Percentiles rank a stretch among this genome's conserved stretches.
Conservation (phyloP, 139 green algal genomes). For the Spirogloea muscicola region DNA sequence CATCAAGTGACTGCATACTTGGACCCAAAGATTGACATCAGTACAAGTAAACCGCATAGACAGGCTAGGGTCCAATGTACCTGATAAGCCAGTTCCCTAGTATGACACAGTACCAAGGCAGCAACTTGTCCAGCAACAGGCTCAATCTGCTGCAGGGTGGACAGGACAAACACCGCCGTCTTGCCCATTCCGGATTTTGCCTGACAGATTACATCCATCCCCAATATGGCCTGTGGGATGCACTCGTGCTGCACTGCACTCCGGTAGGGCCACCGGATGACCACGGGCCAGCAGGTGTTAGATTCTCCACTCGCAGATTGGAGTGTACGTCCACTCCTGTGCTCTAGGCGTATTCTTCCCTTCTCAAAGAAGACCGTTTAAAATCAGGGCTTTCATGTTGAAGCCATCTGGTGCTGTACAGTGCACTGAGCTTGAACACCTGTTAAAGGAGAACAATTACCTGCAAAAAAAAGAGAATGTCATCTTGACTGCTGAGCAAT, state of each 20-base stretch:
- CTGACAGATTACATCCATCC: slow-evolving; percentile 97
- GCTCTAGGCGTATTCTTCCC: no score
- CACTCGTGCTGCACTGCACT: slow-evolving; percentile 99
- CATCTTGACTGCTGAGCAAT: no score
- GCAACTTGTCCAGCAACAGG: slow-evolving; percentile 63
- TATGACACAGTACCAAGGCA: slow-evolving; percentile 94
- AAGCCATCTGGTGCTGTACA: no score
- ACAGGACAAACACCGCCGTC: slow-evolving; percentile 98
- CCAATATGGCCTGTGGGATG: slow-evolving; percentile 96
- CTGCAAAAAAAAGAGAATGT: no score
- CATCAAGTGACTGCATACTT: slow-evolving; percentile 9
- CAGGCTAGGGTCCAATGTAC: background rate
- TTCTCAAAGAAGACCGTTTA: no score
- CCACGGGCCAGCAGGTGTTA: background rate
- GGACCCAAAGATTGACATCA: background rate
- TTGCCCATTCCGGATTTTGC: slow-evolving; percentile 99
- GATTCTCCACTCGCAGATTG: no score
- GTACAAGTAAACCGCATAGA: background rate
- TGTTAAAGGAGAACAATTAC: no score
- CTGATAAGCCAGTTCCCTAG: slow-evolving; percentile 96
- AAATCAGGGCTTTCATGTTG: no score
- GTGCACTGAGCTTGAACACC: no score
- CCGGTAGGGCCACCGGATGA: background rate
- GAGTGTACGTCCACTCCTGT: no score
- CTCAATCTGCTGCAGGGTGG: slow-evolving; percentile 95